These are phyloP conservation scores for Diaporthe nobilis DNA, from an alignment of 2,329 filamentous ascomycete genomes.

Conservation along the genomic window DNA sequence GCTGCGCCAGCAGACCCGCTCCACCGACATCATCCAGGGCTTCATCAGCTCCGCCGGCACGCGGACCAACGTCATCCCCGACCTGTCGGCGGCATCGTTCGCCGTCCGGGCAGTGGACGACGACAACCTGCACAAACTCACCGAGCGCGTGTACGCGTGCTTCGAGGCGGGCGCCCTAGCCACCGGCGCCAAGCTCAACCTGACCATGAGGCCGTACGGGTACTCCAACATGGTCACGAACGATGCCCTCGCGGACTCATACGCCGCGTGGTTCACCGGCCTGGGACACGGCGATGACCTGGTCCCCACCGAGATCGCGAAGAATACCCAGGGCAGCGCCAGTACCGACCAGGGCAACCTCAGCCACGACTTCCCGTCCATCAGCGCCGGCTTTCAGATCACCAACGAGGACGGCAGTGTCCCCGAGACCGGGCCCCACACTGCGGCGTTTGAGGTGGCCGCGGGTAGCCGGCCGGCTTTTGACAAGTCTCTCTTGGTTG, in stretches of 20 bases:
- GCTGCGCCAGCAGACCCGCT: constrained; percentile 34
- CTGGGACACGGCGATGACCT: constrained; percentile 45
- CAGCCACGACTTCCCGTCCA: constrained; percentile 59
- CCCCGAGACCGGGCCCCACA: background rate
- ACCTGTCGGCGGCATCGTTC: constrained; percentile 71
- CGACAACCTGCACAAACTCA: constrained; percentile 44
- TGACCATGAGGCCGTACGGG: constrained; percentile 51
- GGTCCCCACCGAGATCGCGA: constrained; percentile 46
- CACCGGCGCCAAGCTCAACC: constrained; percentile 53
- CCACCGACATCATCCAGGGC: constrained; percentile 33
- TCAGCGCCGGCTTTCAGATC: constrained; percentile 59
- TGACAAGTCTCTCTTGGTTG: constrained; percentile 4
- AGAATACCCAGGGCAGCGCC: background rate
- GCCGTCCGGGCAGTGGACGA: constrained; percentile 67
- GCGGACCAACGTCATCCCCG: constrained; percentile 41
- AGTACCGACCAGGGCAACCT: constrained; percentile 59
- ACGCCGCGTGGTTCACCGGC: constrained; percentile 43
- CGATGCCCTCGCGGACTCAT: constrained; percentile 46
- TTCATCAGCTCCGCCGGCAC: constrained; percentile 22
- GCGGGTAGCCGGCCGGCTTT: background rate
- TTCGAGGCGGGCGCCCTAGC: constrained; percentile 52
- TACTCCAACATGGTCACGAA: constrained; percentile 52
- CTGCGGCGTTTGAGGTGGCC: background rate
- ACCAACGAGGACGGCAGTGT: constrained; percentile 49
- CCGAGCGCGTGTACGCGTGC: constrained; percentile 47